Evolutionary conservation across 1,139 yeast genomes (phyloP).

Genomic region (Protomyces lactucae-debilis): DNA sequence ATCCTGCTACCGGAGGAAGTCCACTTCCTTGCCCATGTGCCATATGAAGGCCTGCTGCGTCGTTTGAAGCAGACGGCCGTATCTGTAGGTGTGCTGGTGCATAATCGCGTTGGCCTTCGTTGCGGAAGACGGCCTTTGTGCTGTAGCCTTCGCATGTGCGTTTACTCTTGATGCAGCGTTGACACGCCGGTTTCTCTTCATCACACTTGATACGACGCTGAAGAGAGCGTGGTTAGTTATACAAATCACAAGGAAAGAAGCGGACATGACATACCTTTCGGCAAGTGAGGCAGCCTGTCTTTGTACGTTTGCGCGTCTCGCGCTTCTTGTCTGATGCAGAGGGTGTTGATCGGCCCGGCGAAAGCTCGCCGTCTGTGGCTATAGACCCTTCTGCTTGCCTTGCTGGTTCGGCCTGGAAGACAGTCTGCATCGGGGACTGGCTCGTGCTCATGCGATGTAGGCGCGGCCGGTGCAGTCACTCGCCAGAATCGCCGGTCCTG

Average conservation of each 20-base stretch:
- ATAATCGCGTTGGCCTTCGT: slow-evolving; percentile 14
- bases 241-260: not conserved
- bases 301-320: slow-evolving; percentile 35
- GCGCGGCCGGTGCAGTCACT: too few species aligned
- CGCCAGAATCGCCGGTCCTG: too few species aligned
- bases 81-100: slow-evolving; percentile 4
- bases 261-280: slow-evolving; percentile 30
- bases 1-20: not conserved
- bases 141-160: slow-evolving; percentile 34
- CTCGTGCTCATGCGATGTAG: not conserved
- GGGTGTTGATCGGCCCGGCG: slow-evolving; percentile 48
- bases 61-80: slow-evolving; percentile 7
- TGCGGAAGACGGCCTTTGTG: slow-evolving; percentile 25
- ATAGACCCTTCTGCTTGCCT: not conserved
- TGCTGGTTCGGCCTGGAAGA: not conserved
- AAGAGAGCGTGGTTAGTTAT: not conserved
- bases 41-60: not conserved
- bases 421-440: not conserved
- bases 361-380: not conserved
- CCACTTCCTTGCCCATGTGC: not conserved
- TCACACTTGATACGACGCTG: slow-evolving; percentile 36
- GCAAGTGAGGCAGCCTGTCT: slow-evolving; percentile 37
- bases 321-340: slow-evolving; percentile 36
- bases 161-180: slow-evolving; percentile 34
- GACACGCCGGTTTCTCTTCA: slow-evolving; percentile 36